These are phyloP conservation scores for Lachancea sp. DNA, from an alignment of 805 yeast genomes.

Conservation along the genomic window DNA sequence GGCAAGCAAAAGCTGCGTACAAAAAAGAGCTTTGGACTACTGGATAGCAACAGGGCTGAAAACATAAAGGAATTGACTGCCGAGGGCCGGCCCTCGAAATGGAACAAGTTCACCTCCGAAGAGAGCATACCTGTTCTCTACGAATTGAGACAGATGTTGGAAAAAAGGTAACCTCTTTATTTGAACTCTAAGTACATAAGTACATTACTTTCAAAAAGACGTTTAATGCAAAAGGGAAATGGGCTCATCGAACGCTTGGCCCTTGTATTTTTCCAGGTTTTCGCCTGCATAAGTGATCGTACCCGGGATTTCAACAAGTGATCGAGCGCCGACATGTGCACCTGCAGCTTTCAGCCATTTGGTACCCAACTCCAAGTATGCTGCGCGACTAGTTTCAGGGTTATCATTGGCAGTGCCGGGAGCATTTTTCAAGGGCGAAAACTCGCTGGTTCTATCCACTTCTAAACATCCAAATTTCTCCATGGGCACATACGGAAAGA, in stretches of 20 bases:
- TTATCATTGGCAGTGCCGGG: conserved; percentile 77
- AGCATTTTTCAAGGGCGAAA: conserved; percentile 90
- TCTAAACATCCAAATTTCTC: conserved; percentile 82
- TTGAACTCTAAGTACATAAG: neutral
- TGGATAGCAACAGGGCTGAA: conserved; percentile 11
- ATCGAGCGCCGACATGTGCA: conserved; percentile 45
- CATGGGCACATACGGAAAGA: conserved; percentile 72
- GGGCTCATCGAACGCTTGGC: conserved; percentile 33
- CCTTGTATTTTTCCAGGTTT: conserved; percentile 52
- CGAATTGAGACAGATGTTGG: conserved; percentile 23
- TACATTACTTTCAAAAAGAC: neutral
- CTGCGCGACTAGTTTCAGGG: conserved; percentile 70
- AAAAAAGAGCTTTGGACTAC: conserved; percentile 29
- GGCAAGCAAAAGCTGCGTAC: conserved; percentile 25
- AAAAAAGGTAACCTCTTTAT: conserved; percentile 1
- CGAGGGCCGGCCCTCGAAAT: conserved; percentile 19
- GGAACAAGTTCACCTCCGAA: conserved; percentile 19
- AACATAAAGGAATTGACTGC: neutral
- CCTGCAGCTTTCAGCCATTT: conserved; percentile 70
- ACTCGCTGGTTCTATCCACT: conserved; percentile 78
- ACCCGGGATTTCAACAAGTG: conserved; percentile 71
- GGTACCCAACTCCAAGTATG: conserved; percentile 60
- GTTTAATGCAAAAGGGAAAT: conserved; percentile 1
- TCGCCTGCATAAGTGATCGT: conserved; percentile 71
- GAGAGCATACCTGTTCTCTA: conserved; percentile 30